Base-by-base conservation (phyloP, 2,329 filamentous ascomycete species). In the Ophiostoma piceae region DNA sequence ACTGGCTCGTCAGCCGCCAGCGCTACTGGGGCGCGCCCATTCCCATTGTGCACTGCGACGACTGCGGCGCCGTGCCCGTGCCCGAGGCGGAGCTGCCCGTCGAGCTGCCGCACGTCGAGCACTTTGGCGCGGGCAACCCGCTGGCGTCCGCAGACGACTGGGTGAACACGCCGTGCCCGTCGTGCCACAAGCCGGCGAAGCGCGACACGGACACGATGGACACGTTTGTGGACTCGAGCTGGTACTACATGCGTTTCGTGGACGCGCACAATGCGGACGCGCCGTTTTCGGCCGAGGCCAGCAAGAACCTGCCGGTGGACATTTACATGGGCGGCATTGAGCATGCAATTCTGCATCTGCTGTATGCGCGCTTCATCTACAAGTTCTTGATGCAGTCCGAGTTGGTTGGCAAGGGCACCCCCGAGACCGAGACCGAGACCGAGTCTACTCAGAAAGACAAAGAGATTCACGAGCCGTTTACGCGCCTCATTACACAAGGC, bases 201-300 rank as follows among this genome's bases (percentile, higher is more conserved):
- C 86, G 93, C 73, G 93, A 97, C 73, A 96, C 93, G 0, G 93
- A 97, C 77, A 97, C 93, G 2, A 96, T 97, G 93, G 93, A 97
- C 78, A 97, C 93, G 0, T 97, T 97, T 79, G 93, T 97, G 72
- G 93, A 96, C 79, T 96, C 92, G 1, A 96, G 92, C 69, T 97
- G 93, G 93, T 97, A 97, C 78, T 96, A 89, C 76, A 87, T 94
- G 80, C 87, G 92, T 14, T 96, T 92, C 75, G 79, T 89, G 37
- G 92, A 96, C 75, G 82, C 90, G 0, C 82, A 87, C 22, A 94
- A 95, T 74, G 74, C 82, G 16, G 76, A 84, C 1, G 77, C 81
- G 16, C 88, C 87, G 0, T 88, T 96, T 73, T 87, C 87, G 0
- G 79, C 83, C 22, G 83, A 83, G 12, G 86, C 86, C 14, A 81